Evolutionary conservation across 495 filamentous ascomycete genomes (phyloP).

Genomic region (Talaromyces thailandensis): DNA sequence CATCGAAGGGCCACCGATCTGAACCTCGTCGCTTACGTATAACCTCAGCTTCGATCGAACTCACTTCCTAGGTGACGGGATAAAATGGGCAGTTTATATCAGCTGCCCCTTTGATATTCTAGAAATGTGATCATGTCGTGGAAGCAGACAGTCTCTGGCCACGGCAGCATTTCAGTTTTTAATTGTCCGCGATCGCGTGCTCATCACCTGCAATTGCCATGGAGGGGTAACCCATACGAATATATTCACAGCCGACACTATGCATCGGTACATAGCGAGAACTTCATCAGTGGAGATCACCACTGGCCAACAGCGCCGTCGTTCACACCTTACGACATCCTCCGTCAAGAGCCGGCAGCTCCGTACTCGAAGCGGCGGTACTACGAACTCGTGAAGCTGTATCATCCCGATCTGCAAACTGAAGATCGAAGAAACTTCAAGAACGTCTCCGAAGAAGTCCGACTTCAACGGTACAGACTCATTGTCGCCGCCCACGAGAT

Average conservation of each 20-base stretch:
- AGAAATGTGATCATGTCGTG: conserved; percentile 34
- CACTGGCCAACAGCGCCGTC: conserved; percentile 26
- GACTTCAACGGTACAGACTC: conserved; percentile 79
- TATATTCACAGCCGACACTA: conserved; percentile 15
- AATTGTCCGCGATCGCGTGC: conserved; percentile 13
- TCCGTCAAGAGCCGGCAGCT: conserved; percentile 50
- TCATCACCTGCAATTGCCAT: not conserved
- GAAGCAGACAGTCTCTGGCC: conserved; percentile 17
- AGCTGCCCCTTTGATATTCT: not conserved
- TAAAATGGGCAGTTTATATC: conserved; percentile 3
- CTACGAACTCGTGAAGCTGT: conserved; percentile 87
- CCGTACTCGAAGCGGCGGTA: conserved; percentile 76
- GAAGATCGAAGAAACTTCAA: conserved; percentile 39
- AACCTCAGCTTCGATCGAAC: not conserved
- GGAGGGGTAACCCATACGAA: conserved; percentile 2
- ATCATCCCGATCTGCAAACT: conserved; percentile 75
- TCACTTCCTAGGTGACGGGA: not conserved
- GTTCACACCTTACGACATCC: conserved; percentile 86
- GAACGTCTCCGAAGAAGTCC: conserved; percentile 42
- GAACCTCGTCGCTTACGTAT: not conserved
- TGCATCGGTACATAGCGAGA: conserved; percentile 18
- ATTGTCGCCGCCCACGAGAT: conserved; percentile 81
- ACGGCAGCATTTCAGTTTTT: conserved; percentile 19
- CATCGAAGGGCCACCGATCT: not conserved
- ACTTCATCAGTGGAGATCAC: conserved; percentile 10